phyloP scores from a whole-genome alignment of 1,284 basidiomycete species.

The Leccinum subfulvum region DNA sequence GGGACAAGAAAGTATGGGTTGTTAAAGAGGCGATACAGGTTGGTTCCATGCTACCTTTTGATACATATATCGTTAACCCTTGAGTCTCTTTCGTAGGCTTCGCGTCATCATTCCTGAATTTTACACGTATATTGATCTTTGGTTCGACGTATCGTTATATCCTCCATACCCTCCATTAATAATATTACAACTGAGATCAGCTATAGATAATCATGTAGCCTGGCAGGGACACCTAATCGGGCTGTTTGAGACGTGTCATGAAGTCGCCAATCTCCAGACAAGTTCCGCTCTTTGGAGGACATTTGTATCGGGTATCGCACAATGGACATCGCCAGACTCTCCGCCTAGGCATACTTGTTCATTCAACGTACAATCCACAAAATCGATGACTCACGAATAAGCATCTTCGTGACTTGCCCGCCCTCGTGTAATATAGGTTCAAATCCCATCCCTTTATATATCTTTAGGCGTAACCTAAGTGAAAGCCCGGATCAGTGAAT shows the following conservation, averaged over 20 bases:
- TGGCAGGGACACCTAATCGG: neutral
- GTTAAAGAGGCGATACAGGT: slow-evolving; percentile 48
- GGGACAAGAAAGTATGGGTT: slow-evolving; percentile 67
- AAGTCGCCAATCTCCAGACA: slow-evolving; percentile 59
- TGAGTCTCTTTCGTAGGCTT: slow-evolving; percentile 12
- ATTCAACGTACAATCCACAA: neutral
- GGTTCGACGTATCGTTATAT: slow-evolving; percentile 12
- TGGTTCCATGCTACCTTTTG: slow-evolving; percentile 10
- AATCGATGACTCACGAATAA: slow-evolving; percentile 53
- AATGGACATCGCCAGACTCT: slow-evolving; percentile 61
- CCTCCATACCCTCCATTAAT: slow-evolving; percentile 7
- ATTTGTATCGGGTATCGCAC: slow-evolving; percentile 33
- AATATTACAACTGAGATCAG: neutral
- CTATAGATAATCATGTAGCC: neutral
- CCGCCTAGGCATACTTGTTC: slow-evolving; percentile 40
- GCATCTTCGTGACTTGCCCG: slow-evolving; percentile 54
- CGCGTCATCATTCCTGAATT: slow-evolving; percentile 11
- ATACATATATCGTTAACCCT: neutral
- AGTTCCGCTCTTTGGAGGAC: slow-evolving; percentile 38
- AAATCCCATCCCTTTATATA: slow-evolving; percentile 71
- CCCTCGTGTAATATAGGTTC: slow-evolving; percentile 58
- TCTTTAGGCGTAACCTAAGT: slow-evolving; percentile 57
- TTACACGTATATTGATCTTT: slow-evolving; percentile 5
- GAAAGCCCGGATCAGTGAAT: slow-evolving; percentile 9
- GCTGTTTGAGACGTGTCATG: slow-evolving; percentile 35